Base-by-base conservation (phyloP, 768 basidiomycete species). In the Mycena crocata region DNA sequence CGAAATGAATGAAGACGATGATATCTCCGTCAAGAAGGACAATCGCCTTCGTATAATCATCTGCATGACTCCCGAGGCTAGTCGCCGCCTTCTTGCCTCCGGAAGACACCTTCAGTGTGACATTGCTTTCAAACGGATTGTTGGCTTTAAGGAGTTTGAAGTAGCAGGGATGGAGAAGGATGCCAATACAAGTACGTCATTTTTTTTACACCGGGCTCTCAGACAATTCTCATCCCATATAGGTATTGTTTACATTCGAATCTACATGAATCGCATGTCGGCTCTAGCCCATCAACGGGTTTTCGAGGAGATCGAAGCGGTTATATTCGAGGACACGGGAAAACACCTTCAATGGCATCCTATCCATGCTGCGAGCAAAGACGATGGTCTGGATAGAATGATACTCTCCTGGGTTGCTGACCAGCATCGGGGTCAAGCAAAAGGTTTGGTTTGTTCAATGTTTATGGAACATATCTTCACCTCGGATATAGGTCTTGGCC, bases 51-150 rank as follows among this genome's bases (percentile, higher is more conserved):
- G 68, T 13, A 69, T 75, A 15, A 62, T 74, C 28, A 59, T 77
- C 19, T 77, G 76, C 60, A 77, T 77, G 74, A 71, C 55, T 4
- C 52, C 45, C n/a, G 70, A 69, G 21, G 63, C 62, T 21, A 76
- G 73, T 40, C 57, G 62, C 5, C 59, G 72, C 2, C 63, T 78
- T 7, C 26, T 54, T 21, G 15, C 32, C 2, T 28, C 30, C 1
- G 64, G 26, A 65, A 74, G 67, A n/a, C 73, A 73, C 50, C 40
- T 76, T 4, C 74, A 76, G 28, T 72, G 74, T 32, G 71, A 78
- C 54, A 77, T 77, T 46, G 69, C 17, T 3, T 76, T 74, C 68
- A 72, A 72, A 52, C 66, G 66, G 1, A 54, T 72, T 24, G 60
- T 59, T 17, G 66, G 66, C 3, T 73, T 49, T 42, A 50, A 58